Conservation (phyloP, 2,329 filamentous ascomycete genomes). For the Tetracladium maxilliforme region DNA sequence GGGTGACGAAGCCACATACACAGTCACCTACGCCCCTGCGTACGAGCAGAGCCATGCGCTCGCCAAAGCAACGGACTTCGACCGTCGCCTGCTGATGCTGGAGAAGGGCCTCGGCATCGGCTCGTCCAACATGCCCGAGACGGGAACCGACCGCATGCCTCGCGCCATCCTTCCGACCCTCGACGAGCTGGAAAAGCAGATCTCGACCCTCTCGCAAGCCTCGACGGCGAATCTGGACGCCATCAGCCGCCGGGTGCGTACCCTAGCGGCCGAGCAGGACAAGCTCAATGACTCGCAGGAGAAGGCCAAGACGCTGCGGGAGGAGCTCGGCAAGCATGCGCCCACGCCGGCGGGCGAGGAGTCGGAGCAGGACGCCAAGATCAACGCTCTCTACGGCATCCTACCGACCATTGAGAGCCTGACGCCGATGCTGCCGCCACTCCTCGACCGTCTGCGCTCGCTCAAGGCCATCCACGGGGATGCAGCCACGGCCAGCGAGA, state of each 20-base stretch:
- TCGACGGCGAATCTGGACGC: constrained; percentile 60
- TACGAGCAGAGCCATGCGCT: constrained; percentile 59
- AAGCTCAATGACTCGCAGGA: constrained; percentile 50
- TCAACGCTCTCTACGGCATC: constrained; percentile 82
- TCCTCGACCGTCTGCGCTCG: constrained; percentile 75
- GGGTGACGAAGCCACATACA: constrained; percentile 34
- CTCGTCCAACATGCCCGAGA: constrained; percentile 49
- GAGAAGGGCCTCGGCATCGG: constrained; percentile 73
- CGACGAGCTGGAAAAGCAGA: constrained; percentile 65
- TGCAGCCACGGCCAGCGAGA: constrained; percentile 67
- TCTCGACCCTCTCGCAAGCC: constrained; percentile 59
- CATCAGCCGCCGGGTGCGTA: constrained; percentile 53
- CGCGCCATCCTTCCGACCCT: constrained; percentile 71
- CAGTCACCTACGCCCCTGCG: constrained; percentile 45
- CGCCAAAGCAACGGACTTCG: constrained; percentile 75
- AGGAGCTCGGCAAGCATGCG: constrained; percentile 20
- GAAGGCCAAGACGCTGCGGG: constrained; percentile 41
- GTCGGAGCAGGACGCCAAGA: constrained; percentile 65
- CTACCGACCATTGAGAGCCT: constrained; percentile 80
- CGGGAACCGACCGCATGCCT: constrained; percentile 38
- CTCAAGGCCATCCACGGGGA: constrained; percentile 75
- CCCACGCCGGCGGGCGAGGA: constrained; percentile 29
- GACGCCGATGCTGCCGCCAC: constrained; percentile 67
- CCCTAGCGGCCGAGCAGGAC: constrained; percentile 59
- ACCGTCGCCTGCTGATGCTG: constrained; percentile 61